Percentiles rank a stretch among this genome's conserved stretches.
Evolutionary conservation across 345 rosid genomes (phyloP).

Genomic region (Citrus medica): DNA sequence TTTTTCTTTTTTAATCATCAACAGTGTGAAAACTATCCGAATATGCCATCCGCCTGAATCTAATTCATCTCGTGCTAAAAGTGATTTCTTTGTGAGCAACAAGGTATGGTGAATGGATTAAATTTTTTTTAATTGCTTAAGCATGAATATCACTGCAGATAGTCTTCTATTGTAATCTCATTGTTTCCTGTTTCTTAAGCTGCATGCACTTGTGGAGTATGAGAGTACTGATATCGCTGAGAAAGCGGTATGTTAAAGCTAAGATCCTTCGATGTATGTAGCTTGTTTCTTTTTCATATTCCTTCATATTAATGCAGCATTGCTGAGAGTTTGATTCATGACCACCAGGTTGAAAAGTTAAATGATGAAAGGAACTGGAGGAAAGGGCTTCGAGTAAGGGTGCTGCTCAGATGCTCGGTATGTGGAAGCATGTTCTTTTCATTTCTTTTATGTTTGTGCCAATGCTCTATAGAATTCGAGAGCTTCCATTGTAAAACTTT

Average conservation of each 20-base stretch:
- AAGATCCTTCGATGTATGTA: neutral
- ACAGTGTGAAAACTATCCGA: conserved; percentile 79
- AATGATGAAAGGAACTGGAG: conserved; percentile 96
- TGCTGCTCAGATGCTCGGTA: conserved; percentile 89
- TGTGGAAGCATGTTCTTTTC: neutral
- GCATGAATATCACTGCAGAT: neutral
- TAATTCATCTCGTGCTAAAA: conserved; percentile 61
- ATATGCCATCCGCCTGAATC: conserved; percentile 94
- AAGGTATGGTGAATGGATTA: conserved; percentile 48
- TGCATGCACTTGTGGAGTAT: conserved; percentile 94
- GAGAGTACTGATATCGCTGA: conserved; percentile 67
- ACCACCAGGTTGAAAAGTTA: conserved; percentile 70
- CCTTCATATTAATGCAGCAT: neutral
- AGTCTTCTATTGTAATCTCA: conserved; percentile 1
- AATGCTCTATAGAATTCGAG: neutral
- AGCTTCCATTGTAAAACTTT: conserved; percentile 1
- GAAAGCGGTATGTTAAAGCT: conserved; percentile 60
- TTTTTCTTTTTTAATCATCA: neutral
- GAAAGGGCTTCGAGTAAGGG: conserved; percentile 91
- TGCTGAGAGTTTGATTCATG: conserved; percentile 5
- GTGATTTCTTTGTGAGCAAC: conserved; percentile 67
- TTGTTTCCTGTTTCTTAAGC: conserved; percentile 34
- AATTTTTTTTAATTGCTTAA: neutral
- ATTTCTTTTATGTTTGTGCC: neutral
- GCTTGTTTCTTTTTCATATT: neutral